A percentile compares a stretch with the other conserved stretches of the same genome.
Conservation (phyloP, 140 eudicot genomes). For the Bidens hawaiensis region DNA sequence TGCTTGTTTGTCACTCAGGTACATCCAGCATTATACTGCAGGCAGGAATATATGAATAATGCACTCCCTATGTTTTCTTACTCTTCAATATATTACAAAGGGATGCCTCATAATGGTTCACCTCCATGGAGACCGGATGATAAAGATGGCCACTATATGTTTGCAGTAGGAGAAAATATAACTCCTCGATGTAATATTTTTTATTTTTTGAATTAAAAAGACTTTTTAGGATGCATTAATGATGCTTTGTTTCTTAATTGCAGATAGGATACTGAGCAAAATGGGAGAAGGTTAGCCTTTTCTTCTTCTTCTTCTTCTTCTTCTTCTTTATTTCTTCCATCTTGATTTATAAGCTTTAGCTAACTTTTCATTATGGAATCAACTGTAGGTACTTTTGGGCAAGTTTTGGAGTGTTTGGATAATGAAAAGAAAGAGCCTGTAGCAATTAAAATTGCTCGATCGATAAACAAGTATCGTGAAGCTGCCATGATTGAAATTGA, state of each 20-base stretch:
- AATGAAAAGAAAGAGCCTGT: constrained; percentile 80
- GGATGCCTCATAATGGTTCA: constrained; percentile 66
- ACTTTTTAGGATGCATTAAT: neutral
- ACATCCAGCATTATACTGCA: constrained; percentile 61
- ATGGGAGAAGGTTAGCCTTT: constrained; percentile 99
- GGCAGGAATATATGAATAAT: constrained; percentile 60
- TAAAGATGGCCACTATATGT: constrained; percentile 87
- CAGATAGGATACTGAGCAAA: constrained; percentile 94
- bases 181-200: constrained; percentile 70
- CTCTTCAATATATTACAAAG: constrained; percentile 81
- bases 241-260: constrained; percentile 19
- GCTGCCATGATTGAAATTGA: constrained; percentile 98
- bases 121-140: constrained; percentile 97
- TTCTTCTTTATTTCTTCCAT: neutral
- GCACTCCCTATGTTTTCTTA: constrained; percentile 59
- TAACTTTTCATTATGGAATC: neutral
- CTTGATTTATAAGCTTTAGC: neutral
- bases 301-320: no score
- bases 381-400: constrained; percentile 87
- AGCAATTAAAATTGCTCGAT: constrained; percentile 87
- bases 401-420: constrained; percentile 94
- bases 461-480: constrained; percentile 81
- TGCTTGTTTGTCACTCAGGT: constrained; percentile 46
- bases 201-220: neutral
- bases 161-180: constrained; percentile 78